phyloP scores from a whole-genome alignment of 169 alveolate genomes.

The Plasmodium falciparum region DNA sequence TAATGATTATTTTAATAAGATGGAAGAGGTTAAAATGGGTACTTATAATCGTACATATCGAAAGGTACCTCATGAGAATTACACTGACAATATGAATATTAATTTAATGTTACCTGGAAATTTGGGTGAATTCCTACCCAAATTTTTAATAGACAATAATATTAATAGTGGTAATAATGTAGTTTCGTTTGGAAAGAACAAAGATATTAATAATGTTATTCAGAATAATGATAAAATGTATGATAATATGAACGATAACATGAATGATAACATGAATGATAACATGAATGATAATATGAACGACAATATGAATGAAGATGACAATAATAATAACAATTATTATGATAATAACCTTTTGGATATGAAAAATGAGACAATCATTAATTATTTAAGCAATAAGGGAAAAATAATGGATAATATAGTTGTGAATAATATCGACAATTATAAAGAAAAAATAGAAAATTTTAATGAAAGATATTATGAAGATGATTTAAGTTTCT shows the following conservation, averaged over 20 bases:
- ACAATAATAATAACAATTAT: too few relatives aligned
- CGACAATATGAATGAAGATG: not conserved
- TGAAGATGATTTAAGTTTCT: too few relatives aligned
- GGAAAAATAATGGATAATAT: too few relatives aligned
- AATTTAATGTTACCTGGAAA: slow-evolving; percentile 25
- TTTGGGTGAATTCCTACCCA: slow-evolving; percentile 26
- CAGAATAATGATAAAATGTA: not conserved
- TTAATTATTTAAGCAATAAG: too few relatives aligned
- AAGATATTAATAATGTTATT: slow-evolving; percentile 31
- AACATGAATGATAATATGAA: not conserved
- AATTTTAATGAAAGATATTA: too few relatives aligned
- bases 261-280: not conserved
- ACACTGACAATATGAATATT: slow-evolving; percentile 34
- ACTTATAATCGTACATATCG: slow-evolving; percentile 1
- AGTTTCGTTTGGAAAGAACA: slow-evolving; percentile 38
- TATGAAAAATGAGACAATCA: too few relatives aligned
- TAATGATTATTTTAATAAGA: slow-evolving; percentile 28
- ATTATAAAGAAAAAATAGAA: too few relatives aligned
- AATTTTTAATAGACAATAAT: slow-evolving; percentile 55
- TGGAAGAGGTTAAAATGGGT: slow-evolving; percentile 21
- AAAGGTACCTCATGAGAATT: slow-evolving; percentile 7
- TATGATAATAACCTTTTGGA: too few relatives aligned
- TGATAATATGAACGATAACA: slow-evolving; percentile 15
- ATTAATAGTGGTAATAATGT: slow-evolving; percentile 4
- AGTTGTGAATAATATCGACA: too few relatives aligned